A percentile compares a stretch with the other conserved stretches of the same genome.
Conservation (phyloP, 169 alveolate species). For the Plasmodium vivax region DNA sequence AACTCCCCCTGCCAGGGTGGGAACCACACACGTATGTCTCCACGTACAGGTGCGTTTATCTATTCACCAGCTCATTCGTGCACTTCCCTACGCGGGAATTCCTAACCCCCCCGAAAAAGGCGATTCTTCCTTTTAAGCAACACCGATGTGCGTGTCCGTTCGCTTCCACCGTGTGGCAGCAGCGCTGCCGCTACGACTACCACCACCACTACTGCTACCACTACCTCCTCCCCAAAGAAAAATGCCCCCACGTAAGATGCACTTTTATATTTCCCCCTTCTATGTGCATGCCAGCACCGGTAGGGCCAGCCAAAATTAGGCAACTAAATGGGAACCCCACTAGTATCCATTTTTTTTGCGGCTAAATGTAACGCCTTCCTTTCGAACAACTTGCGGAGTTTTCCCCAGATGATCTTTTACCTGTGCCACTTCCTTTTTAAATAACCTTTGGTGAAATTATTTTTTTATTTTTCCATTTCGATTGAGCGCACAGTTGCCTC, state of each 20-base stretch:
- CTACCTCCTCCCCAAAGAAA: background rate
- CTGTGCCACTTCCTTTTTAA: too few relatives aligned
- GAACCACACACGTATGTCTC: background rate
- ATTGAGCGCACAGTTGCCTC: background rate
- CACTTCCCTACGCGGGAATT: background rate
- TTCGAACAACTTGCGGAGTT: background rate
- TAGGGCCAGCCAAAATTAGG: background rate
- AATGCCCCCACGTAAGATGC: background rate
- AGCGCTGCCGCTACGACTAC: too few relatives aligned
- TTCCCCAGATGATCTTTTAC: background rate
- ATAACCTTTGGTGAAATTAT: background rate
- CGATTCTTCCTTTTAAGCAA: background rate
- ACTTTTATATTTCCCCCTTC: background rate
- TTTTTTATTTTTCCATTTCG: background rate
- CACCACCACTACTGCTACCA: background rate
- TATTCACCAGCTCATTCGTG: background rate
- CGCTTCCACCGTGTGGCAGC: background rate
- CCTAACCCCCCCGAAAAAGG: background rate
- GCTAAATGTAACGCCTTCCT: background rate
- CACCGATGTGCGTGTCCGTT: background rate
- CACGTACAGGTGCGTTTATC: background rate
- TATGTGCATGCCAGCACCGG: background rate
- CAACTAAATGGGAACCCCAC: background rate
- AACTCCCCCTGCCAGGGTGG: background rate
- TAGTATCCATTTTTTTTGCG: background rate